Conservation (phyloP, 2,329 filamentous ascomycete genomes). For the Penicillium sp. region DNA sequence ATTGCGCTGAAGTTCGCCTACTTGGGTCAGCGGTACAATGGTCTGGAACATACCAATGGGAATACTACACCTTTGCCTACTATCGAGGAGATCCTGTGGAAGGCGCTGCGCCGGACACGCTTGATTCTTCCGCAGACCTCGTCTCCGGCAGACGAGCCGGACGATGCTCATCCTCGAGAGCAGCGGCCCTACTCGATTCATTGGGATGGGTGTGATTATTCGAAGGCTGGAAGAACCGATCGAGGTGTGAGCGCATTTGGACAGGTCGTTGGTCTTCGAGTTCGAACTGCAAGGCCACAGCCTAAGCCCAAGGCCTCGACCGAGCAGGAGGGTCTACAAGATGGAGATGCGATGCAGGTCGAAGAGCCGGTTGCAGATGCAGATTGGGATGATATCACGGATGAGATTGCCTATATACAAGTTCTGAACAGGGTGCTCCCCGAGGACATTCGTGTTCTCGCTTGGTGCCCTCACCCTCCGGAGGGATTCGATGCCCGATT, state of each 20-base stretch:
- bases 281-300: constrained; percentile 78
- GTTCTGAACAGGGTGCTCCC: constrained; percentile 88
- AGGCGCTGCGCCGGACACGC: constrained; percentile 79
- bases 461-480: constrained; percentile 88
- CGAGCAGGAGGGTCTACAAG: constrained; percentile 25
- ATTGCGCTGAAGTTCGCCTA: constrained; percentile 96
- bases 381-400: constrained; percentile 69
- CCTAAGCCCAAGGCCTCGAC: constrained; percentile 24
- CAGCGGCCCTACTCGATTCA: constrained; percentile 60
- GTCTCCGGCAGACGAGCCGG: constrained; percentile 41
- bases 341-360: constrained; percentile 37
- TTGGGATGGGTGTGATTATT: constrained; percentile 87
- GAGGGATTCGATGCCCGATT: constrained; percentile 86
- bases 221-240: constrained; percentile 93
- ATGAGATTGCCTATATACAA: constrained; percentile 84
- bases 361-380: constrained; percentile 45
- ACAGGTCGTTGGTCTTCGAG: constrained; percentile 83
- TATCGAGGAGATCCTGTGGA: constrained; percentile 93
- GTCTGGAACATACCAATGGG: constrained; percentile 83
- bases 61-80: constrained; percentile 74
- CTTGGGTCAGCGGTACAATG: constrained; percentile 87
- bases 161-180: constrained; percentile 52
- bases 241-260: constrained; percentile 94
- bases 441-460: constrained; percentile 84
- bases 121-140: constrained; percentile 75